phyloP scores from a whole-genome alignment of 1,284 basidiomycete species.

The Puccinia polysora region DNA sequence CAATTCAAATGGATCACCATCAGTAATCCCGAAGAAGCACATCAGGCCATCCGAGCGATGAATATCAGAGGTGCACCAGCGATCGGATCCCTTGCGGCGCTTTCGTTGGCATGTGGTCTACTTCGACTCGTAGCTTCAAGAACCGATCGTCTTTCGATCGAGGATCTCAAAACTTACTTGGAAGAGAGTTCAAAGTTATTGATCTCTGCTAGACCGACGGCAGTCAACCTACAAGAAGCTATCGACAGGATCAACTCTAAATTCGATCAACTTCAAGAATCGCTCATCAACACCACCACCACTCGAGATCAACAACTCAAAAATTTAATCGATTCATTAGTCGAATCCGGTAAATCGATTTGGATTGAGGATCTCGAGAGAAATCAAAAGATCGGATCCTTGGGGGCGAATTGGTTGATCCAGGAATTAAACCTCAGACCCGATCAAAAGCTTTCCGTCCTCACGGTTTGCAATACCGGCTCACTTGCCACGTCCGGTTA shows the following conservation, averaged over 20 bases:
- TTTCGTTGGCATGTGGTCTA: conserved; percentile 65
- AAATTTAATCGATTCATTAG: conserved; percentile 54
- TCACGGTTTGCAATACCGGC: conserved; percentile 94
- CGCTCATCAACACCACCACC: background rate
- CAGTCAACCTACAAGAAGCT: conserved; percentile 82
- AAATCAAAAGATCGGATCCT: conserved; percentile 72
- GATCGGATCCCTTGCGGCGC: conserved; percentile 81
- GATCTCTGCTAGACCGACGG: conserved; percentile 80
- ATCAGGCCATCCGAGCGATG: conserved; percentile 88
- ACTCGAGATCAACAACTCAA: conserved; percentile 46
- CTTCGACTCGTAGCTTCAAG: conserved; percentile 45
- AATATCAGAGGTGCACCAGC: conserved; percentile 84
- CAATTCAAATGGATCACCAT: conserved; percentile 69
- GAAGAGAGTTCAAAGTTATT: conserved; percentile 53
- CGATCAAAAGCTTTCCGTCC: conserved; percentile 64
- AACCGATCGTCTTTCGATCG: background rate
- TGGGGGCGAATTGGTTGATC: conserved; percentile 77
- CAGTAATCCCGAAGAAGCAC: conserved; percentile 69
- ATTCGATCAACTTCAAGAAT: conserved; percentile 7
- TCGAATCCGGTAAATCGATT: conserved; percentile 60
- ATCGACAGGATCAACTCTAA: conserved; percentile 61
- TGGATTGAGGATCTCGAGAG: conserved; percentile 77
- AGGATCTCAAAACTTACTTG: background rate
- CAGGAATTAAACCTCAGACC: conserved; percentile 57
- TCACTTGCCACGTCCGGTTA: conserved; percentile 87